Evolutionary conservation across 225 moss, liverwort and hornwort species (phyloP).

Genomic region (Physcomitrellopsis africana): DNA sequence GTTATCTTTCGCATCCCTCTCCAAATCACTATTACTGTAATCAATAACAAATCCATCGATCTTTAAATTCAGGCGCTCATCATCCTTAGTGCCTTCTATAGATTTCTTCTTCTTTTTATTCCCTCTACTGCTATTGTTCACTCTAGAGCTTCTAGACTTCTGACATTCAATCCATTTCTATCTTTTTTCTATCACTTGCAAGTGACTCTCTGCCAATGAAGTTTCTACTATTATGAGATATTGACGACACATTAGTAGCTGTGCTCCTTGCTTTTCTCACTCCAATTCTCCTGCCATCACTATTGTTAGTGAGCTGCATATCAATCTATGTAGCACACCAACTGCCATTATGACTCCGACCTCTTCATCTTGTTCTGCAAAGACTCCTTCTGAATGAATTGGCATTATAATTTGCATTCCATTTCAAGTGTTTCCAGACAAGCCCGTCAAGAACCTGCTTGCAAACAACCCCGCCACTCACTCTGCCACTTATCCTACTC

Average conservation of each 20-base stretch:
- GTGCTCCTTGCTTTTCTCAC: slow-evolving; percentile 32
- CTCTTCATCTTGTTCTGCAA: slow-evolving; percentile 28
- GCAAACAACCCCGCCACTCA: slow-evolving; percentile 9
- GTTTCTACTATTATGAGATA: slow-evolving; percentile 17
- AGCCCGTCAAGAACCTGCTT: slow-evolving; percentile 15
- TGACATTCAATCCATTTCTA: slow-evolving; percentile 33
- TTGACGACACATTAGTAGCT: slow-evolving; percentile 14
- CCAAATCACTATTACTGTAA: slow-evolving; percentile 44
- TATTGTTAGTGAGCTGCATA: slow-evolving; percentile 43
- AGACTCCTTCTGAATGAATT: slow-evolving; percentile 29
- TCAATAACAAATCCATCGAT: slow-evolving; percentile 42
- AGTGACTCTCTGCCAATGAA: neutral
- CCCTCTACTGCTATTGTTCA: slow-evolving; percentile 38
- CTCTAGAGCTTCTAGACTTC: slow-evolving; percentile 27
- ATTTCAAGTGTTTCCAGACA: slow-evolving; percentile 20
- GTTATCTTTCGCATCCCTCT: slow-evolving; percentile 41
- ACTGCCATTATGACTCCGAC: slow-evolving; percentile 26
- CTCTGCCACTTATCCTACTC: slow-evolving; percentile 10
- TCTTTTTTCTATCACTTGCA: slow-evolving; percentile 16
- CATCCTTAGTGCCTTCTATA: slow-evolving; percentile 32
- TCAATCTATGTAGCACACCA: slow-evolving; percentile 38
- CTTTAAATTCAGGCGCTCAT: slow-evolving; percentile 33
- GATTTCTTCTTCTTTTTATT: slow-evolving; percentile 44
- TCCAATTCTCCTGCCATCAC: slow-evolving; percentile 34
- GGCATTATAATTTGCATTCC: slow-evolving; percentile 1